Evolutionary conservation across 352 stramenopile species (phyloP).

Genomic region (Globisporangium abappressorium): DNA sequence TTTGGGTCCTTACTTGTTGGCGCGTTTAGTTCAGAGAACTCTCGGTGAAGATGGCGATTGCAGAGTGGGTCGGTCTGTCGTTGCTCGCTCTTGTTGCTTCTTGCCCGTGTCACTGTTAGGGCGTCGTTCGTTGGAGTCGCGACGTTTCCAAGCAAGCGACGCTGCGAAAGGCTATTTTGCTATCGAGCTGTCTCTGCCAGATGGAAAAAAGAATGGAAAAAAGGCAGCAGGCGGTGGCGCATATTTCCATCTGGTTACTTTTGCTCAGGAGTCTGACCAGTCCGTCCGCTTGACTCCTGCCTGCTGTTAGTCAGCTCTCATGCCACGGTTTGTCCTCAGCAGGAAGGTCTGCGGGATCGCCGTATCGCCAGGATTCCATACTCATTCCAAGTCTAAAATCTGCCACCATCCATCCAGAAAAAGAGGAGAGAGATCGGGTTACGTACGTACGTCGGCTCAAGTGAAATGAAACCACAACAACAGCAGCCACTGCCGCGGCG

Average conservation of each 20-base stretch:
- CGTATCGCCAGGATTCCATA: constrained; percentile 4
- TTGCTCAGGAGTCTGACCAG: not conserved
- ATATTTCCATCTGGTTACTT: constrained; percentile 3
- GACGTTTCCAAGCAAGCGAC: not conserved
- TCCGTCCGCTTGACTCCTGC: not conserved
- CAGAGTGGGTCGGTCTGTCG: not conserved
- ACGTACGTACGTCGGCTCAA: not conserved
- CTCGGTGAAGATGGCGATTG: not conserved
- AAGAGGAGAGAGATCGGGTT: not conserved
- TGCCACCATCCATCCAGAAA: not conserved
- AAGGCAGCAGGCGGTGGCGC: not conserved
- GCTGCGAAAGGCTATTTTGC: not conserved
- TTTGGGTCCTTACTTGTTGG: not conserved
- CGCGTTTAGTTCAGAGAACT: not conserved
- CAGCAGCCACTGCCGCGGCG: not conserved
- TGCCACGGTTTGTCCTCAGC: not conserved
- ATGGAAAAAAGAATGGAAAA: constrained; percentile 12
- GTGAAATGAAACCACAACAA: constrained; percentile 15
- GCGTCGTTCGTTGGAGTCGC: too few relatives aligned
- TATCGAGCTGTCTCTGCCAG: not conserved
- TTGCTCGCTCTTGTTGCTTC: not conserved
- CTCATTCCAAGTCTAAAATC: constrained; percentile 10
- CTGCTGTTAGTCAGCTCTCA: not conserved
- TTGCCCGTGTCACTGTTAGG: not conserved
- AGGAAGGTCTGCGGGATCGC: not conserved